Base-by-base conservation (phyloP, 176 grass and related monocot species). In the Ensete ventricosum region DNA sequence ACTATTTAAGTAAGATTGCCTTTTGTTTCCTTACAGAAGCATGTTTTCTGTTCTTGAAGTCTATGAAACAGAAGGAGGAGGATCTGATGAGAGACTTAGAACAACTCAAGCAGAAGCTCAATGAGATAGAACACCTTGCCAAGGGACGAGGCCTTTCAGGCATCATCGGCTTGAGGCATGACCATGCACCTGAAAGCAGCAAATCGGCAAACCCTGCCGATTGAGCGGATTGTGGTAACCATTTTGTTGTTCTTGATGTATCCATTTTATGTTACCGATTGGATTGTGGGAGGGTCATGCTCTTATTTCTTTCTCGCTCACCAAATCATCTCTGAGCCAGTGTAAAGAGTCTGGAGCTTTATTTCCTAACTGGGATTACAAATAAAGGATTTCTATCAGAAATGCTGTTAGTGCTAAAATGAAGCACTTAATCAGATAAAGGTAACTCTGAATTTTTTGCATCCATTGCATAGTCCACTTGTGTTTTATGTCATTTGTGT, bases 21-120 rank as follows among this genome's bases (percentile, higher is more conserved):
- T 5, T 0, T 43, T 43, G 34, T 52, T 57, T 29, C 11, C 59
- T 77, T 50, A 77, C 25, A 64, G n/a, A 17, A 51, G 9, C 54
- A 14, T 55, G 11, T 55, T 29, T 9, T 43, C 24, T 69, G 21
- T 77, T 53, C 67, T 76, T 83, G 55, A 62, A 90, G 88, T 78
- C 72, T 66, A 54, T 90, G 76, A 86, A 55, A 23, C 75, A 84
- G 64, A 83, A 81, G 55, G 88, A 90, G 75, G 88, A 90, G 69
- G 78, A 79, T 14, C 58, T 86, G 22, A 64, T 84, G 71, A 68
- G 55, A 79, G 84, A 90, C 50, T 25, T 86, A 62, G 67, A 81
- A 58, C n/a, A 23, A 34, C 11, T 86, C 29, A 90, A 79, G 75
- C 88, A 84, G 59, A 90, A 79, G 72, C 66, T 86, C 22, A 55